Evolutionary conservation across 805 yeast species (phyloP).

Genomic region (Candida pseudoglaebosa): DNA sequence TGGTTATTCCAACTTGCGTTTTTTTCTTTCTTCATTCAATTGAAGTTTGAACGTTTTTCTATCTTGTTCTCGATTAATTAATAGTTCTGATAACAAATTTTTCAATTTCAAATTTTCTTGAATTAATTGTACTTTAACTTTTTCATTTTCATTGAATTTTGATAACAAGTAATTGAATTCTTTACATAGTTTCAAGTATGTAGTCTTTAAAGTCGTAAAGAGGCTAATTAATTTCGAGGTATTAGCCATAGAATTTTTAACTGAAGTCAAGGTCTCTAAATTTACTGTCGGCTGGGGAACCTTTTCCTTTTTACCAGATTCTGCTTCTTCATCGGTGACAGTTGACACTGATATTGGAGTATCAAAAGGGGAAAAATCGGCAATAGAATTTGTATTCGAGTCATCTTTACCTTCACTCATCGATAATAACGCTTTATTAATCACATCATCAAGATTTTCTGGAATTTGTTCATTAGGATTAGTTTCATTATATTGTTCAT

Average conservation of each 20-base stretch:
- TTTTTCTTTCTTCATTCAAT: constrained; percentile 2
- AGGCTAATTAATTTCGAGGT: constrained; percentile 25
- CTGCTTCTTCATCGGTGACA: constrained; percentile 9
- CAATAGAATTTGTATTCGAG: constrained; percentile 4
- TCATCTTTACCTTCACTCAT: constrained; percentile 11
- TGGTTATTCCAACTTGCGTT: not conserved
- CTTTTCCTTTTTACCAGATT: constrained; percentile 1
- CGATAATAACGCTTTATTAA: constrained; percentile 13
- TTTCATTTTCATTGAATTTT: constrained; percentile 35
- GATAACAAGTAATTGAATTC: constrained; percentile 33
- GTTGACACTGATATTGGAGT: constrained; percentile 9
- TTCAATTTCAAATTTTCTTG: constrained; percentile 33
- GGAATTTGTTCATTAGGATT: constrained; percentile 1
- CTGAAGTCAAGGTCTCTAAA: constrained; percentile 13
- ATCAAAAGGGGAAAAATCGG: constrained; percentile 12
- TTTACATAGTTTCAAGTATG: constrained; percentile 35
- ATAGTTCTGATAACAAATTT: constrained; percentile 24
- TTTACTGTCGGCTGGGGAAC: constrained; percentile 4
- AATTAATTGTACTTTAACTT: constrained; percentile 29
- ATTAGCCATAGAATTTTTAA: constrained; percentile 22
- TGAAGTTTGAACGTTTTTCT: constrained; percentile 4
- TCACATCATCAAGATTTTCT: constrained; percentile 12
- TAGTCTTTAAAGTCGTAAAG: constrained; percentile 29
- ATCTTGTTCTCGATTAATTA: constrained; percentile 20
- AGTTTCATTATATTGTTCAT: not conserved